These are phyloP conservation scores for Friedmanniomyces endolithicus DNA, from an alignment of 495 filamentous ascomycete species.

Conservation along the genomic window DNA sequence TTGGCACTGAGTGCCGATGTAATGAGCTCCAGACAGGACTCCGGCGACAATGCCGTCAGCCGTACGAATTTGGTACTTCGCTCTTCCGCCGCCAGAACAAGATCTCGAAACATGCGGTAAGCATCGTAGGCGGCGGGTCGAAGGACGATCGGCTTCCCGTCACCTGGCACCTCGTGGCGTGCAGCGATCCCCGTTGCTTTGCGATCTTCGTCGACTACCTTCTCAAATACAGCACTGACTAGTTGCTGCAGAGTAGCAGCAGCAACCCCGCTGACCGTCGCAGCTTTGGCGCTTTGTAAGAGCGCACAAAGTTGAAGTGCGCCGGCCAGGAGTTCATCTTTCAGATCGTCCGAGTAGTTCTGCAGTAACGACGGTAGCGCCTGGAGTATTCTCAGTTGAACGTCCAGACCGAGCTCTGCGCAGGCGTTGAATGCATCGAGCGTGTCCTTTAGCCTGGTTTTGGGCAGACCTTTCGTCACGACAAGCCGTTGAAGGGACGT, in stretches of 20 bases:
- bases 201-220: conserved; percentile 69
- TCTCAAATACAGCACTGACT: conserved; percentile 83
- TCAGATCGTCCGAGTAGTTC: conserved; percentile 73
- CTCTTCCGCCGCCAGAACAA: conserved; percentile 77
- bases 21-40: conserved; percentile 79
- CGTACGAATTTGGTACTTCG: conserved; percentile 68
- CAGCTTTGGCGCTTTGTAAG: conserved; percentile 77
- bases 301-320: conserved; percentile 83
- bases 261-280: conserved; percentile 85
- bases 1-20: conserved; percentile 81
- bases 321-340: conserved; percentile 65
- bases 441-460: conserved; percentile 62
- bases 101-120: conserved; percentile 71
- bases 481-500: conserved; percentile 82
- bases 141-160: conserved; percentile 51
- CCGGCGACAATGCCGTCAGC: conserved; percentile 60
- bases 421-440: conserved; percentile 78
- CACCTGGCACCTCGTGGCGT: conserved; percentile 49
- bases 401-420: conserved; percentile 60
- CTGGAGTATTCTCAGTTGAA: conserved; percentile 92
- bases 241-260: conserved; percentile 91
- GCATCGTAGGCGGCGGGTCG: conserved; percentile 75
- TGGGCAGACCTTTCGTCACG: conserved; percentile 63
- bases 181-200: conserved; percentile 40
- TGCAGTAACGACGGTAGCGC: conserved; percentile 83